A percentile compares a stretch with the other conserved stretches of the same genome.
phyloP scores from a whole-genome alignment of 305 asterid species.

The Solanum chacoense region DNA sequence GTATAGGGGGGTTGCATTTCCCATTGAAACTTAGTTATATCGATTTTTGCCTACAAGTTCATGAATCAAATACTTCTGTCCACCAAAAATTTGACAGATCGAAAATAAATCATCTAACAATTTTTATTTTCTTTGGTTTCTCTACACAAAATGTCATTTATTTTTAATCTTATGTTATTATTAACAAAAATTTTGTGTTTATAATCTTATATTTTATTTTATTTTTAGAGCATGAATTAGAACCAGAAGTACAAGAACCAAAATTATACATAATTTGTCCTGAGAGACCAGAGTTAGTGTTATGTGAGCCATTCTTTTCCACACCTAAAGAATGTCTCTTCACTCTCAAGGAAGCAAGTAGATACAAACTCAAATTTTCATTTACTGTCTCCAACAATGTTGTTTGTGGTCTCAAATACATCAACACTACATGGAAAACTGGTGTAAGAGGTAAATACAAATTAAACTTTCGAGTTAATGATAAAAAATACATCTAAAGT shows the following conservation, averaged over 20 bases:
- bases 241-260: slow-evolving; percentile 5
- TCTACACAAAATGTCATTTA: neutral
- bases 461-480: neutral
- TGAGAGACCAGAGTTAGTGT: slow-evolving; percentile 21
- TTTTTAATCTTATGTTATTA: neutral
- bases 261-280: slow-evolving; percentile 22
- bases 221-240: slow-evolving; percentile 5
- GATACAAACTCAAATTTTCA: slow-evolving; percentile 27
- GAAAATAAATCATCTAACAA: neutral
- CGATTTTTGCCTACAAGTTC: neutral
- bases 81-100: neutral
- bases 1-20: neutral
- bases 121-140: neutral
- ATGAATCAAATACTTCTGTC: neutral
- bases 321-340: slow-evolving; percentile 36
- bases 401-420: slow-evolving; percentile 37
- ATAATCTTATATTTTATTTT: neutral
- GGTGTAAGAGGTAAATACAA: slow-evolving; percentile 27
- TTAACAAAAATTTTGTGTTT: neutral
- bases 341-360: slow-evolving; percentile 35
- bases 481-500: neutral
- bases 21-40: neutral
- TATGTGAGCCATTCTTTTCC: slow-evolving; percentile 27
- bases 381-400: slow-evolving; percentile 25
- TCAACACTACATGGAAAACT: slow-evolving; percentile 32